phyloP scores from a whole-genome alignment of 75 land plant genomes.

The Sequoiadendron giganteum region DNA sequence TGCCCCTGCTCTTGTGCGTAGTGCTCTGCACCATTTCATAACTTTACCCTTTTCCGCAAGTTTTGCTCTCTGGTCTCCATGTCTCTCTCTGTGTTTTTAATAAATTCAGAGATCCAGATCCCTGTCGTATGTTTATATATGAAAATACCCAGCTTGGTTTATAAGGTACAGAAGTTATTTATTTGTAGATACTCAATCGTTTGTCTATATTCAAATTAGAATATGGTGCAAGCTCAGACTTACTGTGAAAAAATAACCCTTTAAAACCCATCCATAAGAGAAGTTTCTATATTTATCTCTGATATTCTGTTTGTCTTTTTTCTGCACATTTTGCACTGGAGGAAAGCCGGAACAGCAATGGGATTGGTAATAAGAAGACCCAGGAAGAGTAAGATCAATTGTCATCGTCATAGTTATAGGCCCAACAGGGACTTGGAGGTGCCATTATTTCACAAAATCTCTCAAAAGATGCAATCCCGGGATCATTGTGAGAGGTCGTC shows the following conservation, averaged over 20 bases:
- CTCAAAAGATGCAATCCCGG: slow-evolving; percentile 4
- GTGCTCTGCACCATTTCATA: background rate
- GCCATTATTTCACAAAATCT: background rate
- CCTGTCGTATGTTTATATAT: background rate
- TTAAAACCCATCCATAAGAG: background rate
- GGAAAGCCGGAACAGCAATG: slow-evolving; percentile 1
- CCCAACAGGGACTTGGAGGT: background rate
- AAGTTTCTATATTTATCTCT: background rate
- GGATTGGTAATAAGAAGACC: slow-evolving; percentile 2
- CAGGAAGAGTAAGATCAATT: background rate
- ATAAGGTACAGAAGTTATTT: background rate
- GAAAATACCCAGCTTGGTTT: background rate
- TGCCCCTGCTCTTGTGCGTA: background rate
- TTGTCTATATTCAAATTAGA: background rate
- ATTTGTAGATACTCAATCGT: background rate
- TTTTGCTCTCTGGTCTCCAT: background rate
- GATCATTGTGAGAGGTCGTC: background rate
- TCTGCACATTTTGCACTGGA: background rate
- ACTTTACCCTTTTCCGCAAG: background rate
- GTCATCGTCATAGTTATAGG: background rate
- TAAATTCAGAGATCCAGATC: background rate
- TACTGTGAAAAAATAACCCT: background rate
- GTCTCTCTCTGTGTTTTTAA: background rate
- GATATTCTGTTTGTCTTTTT: background rate
- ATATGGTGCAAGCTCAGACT: background rate